These are phyloP conservation scores for Skeletonema grethae DNA, from an alignment of 108 stramenopile genomes.

Conservation along the genomic window DNA sequence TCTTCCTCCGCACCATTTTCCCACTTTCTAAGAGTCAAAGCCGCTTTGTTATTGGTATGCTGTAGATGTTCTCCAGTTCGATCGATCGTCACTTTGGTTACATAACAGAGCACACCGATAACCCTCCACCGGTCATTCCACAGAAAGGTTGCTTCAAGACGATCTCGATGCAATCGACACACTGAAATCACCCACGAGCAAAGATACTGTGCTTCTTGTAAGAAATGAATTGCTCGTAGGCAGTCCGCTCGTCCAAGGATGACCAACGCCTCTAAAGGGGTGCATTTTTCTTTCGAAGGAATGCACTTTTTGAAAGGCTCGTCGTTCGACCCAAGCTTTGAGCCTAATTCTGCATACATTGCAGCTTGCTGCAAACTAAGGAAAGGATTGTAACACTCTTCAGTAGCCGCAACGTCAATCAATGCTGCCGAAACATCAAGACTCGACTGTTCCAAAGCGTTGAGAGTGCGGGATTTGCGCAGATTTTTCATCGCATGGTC, in stretches of 20 bases:
- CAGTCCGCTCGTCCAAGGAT: conserved; percentile 86
- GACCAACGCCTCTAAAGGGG: conserved; percentile 66
- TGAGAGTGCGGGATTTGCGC: conserved; percentile 65
- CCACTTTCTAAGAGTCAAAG: conserved; percentile 37
- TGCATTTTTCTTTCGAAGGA: conserved; percentile 51
- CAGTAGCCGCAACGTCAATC: conserved; percentile 56
- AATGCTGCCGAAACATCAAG: conserved; percentile 65
- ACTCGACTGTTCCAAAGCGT: conserved; percentile 65
- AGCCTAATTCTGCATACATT: conserved; percentile 73
- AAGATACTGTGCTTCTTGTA: conserved; percentile 76
- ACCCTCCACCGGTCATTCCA: conserved; percentile 71
- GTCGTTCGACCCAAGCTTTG: conserved; percentile 74
- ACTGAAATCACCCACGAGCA: conserved; percentile 75
- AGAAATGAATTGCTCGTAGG: conserved; percentile 74
- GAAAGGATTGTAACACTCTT: conserved; percentile 74
- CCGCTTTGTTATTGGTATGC: conserved; percentile 3
- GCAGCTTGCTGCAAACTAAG: conserved; percentile 81
- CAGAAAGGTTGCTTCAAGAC: conserved; percentile 14
- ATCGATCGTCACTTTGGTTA: conserved; percentile 60
- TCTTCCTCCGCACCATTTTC: conserved; percentile 46
- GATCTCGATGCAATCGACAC: conserved; percentile 59
- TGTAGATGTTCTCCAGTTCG: conserved; percentile 31
- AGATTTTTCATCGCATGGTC: conserved; percentile 49
- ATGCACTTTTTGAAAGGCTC: conserved; percentile 61
- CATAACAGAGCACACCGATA: conserved; percentile 60